phyloP scores from a whole-genome alignment of 805 yeast genomes.

The Wickerhamomyces tratensis region DNA sequence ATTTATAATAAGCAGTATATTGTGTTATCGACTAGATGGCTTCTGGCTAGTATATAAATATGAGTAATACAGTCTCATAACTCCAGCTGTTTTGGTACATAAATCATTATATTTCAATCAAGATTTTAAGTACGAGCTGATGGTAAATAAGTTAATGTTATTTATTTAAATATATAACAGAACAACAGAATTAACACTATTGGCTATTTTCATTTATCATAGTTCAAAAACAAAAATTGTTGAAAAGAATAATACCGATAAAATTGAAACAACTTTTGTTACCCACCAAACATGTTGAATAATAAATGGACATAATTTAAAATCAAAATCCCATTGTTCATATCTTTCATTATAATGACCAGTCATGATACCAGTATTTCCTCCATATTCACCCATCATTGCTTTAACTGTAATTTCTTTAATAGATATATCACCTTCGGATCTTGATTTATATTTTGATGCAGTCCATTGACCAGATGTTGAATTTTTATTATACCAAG shows the following conservation, averaged over 20 bases:
- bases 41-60: no score
- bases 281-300: conserved; percentile 97
- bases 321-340: conserved; percentile 55
- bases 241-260: conserved; percentile 31
- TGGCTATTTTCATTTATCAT: background rate
- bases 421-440: conserved; percentile 26
- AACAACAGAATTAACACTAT: no score
- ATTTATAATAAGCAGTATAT: no score
- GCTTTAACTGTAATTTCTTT: conserved; percentile 81
- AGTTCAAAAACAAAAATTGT: conserved; percentile 10
- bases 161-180: no score
- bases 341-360: conserved; percentile 46
- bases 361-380: conserved; percentile 77
- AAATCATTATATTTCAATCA: no score
- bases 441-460: conserved; percentile 23
- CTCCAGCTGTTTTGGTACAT: no score
- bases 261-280: conserved; percentile 42
- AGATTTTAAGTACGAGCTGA: no score
- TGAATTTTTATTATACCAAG: conserved; percentile 42
- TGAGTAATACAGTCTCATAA: no score
- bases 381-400: conserved; percentile 95
- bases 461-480: conserved; percentile 49
- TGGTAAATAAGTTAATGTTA: no score
- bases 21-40: no score
- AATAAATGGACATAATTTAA: conserved; percentile 67